These are phyloP conservation scores for Simplicillium sp. DNA, from an alignment of 2,329 filamentous ascomycete genomes.

Conservation along the genomic window DNA sequence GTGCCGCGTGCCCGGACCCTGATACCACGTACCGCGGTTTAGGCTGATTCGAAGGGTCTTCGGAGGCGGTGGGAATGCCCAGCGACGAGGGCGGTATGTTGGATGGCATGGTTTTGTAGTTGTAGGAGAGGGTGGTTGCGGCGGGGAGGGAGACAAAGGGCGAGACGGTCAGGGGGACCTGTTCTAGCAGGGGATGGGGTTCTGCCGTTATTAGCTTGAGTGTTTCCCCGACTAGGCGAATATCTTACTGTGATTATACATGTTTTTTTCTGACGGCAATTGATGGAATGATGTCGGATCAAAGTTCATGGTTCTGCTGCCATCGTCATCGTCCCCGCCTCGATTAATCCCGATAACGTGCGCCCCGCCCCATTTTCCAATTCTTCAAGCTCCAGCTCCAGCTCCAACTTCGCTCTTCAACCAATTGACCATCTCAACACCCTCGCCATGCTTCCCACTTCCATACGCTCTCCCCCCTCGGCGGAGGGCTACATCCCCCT, in stretches of 20 bases:
- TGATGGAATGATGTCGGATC: background rate
- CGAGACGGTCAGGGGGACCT: slow-evolving; percentile 87
- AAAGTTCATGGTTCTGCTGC: background rate
- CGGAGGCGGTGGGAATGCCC: slow-evolving; percentile 24
- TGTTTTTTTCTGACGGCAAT: slow-evolving; percentile 5
- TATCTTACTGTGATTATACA: slow-evolving; percentile 25
- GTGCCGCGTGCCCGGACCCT: slow-evolving; percentile 68
- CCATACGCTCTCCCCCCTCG: slow-evolving; percentile 47
- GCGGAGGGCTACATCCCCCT: slow-evolving; percentile 53
- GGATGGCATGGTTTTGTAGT: slow-evolving; percentile 83
- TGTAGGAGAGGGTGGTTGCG: slow-evolving; percentile 87
- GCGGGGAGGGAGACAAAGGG: slow-evolving; percentile 88
- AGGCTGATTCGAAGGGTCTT: slow-evolving; percentile 22
- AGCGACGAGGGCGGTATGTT: slow-evolving; percentile 54
- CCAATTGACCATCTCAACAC: too few relatives aligned
- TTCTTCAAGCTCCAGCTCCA: background rate
- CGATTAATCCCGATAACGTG: background rate
- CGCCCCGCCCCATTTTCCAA: background rate
- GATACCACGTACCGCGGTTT: slow-evolving; percentile 70
- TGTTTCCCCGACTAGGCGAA: background rate
- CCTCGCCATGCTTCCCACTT: slow-evolving; percentile 34
- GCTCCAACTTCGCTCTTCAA: background rate
- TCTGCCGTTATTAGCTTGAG: slow-evolving; percentile 32
- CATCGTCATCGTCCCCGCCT: background rate
- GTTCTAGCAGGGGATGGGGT: slow-evolving; percentile 79